Evolutionary conservation across 495 filamentous ascomycete genomes (phyloP).

Genomic region (Neurospora sp.): DNA sequence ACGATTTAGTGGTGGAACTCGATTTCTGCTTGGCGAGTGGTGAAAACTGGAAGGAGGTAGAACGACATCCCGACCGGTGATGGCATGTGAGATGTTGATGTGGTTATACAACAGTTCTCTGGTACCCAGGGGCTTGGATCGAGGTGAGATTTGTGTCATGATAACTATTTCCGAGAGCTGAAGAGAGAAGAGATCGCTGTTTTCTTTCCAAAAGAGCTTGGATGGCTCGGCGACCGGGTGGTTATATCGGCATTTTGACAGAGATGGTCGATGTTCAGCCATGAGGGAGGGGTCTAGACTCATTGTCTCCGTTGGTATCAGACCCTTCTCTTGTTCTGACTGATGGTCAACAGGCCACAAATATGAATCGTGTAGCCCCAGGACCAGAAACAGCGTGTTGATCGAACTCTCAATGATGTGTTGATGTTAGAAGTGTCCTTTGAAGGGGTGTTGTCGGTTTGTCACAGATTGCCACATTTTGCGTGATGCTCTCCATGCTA

Average conservation of each 20-base stretch:
- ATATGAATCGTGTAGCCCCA: neutral
- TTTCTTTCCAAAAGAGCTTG: neutral
- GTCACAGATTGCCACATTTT: neutral
- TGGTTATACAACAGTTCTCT: neutral
- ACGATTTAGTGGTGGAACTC: neutral
- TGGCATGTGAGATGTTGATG: neutral
- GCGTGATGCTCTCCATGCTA: neutral
- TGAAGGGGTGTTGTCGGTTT: neutral
- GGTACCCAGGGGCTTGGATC: neutral
- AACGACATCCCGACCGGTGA: neutral
- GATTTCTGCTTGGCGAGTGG: neutral
- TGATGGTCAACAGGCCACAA: neutral
- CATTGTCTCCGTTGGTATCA: no score
- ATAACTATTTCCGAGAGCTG: neutral
- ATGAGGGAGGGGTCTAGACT: neutral
- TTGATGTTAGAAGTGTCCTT: neutral
- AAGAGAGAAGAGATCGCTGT: neutral
- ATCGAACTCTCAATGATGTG: neutral
- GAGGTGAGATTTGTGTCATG: neutral
- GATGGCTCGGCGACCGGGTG: neutral
- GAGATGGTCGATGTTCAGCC: neutral
- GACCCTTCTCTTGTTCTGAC: neutral
- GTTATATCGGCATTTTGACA: neutral
- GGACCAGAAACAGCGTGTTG: neutral
- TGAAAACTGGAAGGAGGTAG: neutral